Percentiles rank a stretch among this genome's conserved stretches.
phyloP scores from a whole-genome alignment of 306 rosid genomes.

The Corylus heterophylla region DNA sequence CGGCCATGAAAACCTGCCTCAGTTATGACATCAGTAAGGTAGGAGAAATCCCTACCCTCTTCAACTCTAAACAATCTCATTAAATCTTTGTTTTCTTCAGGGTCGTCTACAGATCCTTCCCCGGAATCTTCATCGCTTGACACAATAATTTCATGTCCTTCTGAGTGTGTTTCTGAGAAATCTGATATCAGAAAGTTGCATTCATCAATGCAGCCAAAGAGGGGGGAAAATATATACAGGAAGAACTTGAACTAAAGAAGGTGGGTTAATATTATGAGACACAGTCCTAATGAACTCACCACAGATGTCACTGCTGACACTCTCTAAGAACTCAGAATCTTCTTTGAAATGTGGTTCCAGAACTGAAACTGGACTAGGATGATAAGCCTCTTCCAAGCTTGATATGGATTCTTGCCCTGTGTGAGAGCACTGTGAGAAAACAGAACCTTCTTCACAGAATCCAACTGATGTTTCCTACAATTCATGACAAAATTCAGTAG shows the following conservation, averaged over 20 bases:
- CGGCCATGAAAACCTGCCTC: slow-evolving; percentile 49
- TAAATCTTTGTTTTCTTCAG: slow-evolving; percentile 35
- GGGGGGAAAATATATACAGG: background rate
- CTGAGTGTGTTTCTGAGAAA: slow-evolving; percentile 50
- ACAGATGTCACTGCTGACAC: slow-evolving; percentile 27
- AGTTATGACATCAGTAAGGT: slow-evolving; percentile 63
- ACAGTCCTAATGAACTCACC: slow-evolving; percentile 41
- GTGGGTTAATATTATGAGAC: background rate
- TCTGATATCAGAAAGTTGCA: slow-evolving; percentile 50
- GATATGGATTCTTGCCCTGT: slow-evolving; percentile 36
- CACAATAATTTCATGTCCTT: slow-evolving; percentile 58
- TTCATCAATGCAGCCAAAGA: slow-evolving; percentile 20
- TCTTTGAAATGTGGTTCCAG: slow-evolving; percentile 56
- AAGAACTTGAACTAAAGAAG: slow-evolving; percentile 26
- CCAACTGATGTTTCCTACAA: slow-evolving; percentile 47
- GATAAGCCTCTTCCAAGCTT: slow-evolving; percentile 47
- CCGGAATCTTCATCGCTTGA: slow-evolving; percentile 76
- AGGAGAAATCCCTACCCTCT: slow-evolving; percentile 73
- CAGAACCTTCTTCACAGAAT: slow-evolving; percentile 38
- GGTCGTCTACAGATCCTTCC: slow-evolving; percentile 35
- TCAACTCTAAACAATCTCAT: slow-evolving; percentile 45
- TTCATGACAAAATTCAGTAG: slow-evolving; percentile 12
- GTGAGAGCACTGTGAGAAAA: slow-evolving; percentile 37
- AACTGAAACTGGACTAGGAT: slow-evolving; percentile 81
- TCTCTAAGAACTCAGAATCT: slow-evolving; percentile 34